These are phyloP conservation scores for Casaregolazyma suthepensis DNA, from an alignment of 1,139 yeast species.

Conservation along the genomic window DNA sequence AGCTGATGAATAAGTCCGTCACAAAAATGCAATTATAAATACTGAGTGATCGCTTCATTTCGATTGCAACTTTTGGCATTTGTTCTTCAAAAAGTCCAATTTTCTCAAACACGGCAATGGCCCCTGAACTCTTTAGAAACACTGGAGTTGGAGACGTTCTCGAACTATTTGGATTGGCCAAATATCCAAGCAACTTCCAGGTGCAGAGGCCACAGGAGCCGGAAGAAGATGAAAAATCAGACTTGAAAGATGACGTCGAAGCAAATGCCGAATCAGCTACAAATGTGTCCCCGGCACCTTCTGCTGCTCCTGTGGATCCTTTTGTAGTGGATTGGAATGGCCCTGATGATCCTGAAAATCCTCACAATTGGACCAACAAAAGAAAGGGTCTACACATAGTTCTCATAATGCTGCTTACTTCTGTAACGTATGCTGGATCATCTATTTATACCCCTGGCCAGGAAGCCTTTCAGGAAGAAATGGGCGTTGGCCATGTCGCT, in stretches of 20 bases:
- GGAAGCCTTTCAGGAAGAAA: conserved; percentile 38
- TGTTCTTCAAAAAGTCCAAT: too few relatives aligned
- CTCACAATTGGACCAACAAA: conserved; percentile 47
- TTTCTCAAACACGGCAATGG: too few relatives aligned
- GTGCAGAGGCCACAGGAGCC: conserved; percentile 9
- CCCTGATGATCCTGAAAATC: conserved; percentile 56
- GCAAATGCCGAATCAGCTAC: conserved; percentile 91
- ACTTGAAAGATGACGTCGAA: conserved; percentile 72
- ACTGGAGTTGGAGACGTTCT: conserved; percentile 15
- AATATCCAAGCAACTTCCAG: conserved; percentile 13
- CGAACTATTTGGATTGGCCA: conserved; percentile 14
- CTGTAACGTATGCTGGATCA: conserved; percentile 54
- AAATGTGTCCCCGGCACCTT: conserved; percentile 93
- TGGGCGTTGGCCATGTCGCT: conserved; percentile 38
- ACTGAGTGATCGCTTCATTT: too few relatives aligned
- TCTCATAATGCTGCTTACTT: conserved; percentile 43
- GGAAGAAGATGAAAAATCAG: conserved; percentile 36
- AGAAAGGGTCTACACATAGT: conserved; percentile 38
- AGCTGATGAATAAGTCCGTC: too few relatives aligned
- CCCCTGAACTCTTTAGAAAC: too few relatives aligned
- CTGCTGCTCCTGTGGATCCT: conserved; percentile 48
- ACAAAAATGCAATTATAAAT: too few relatives aligned
- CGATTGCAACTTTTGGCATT: too few relatives aligned
- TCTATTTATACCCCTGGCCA: conserved; percentile 57
- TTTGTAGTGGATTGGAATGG: too few relatives aligned